Base-by-base conservation (phyloP, 345 rosid genomes). In the Pistacia vera region DNA sequence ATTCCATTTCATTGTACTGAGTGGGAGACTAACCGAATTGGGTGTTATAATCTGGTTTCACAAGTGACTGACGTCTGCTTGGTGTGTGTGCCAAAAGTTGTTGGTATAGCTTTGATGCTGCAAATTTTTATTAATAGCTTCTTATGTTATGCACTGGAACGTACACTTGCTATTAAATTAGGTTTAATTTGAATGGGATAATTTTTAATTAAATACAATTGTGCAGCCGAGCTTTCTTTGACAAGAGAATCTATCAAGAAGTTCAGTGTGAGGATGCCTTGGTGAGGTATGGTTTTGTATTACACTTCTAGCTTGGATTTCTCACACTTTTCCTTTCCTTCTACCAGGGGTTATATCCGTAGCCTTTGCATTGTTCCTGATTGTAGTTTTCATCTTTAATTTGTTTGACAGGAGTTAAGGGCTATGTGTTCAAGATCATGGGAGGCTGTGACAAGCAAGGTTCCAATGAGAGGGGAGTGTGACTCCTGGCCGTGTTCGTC, bases 391-490 rank as follows among this genome's bases (percentile, higher is more conserved):
- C 16, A 18, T 9, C 11, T 70, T 63, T 55, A 30, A 25, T 77
- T 30, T 70, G 17, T 68, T 46, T 2, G 55, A 59, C 69, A 93
- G 98, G 94, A 93, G 77, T 92, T 80, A 93, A 85, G 78, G 97
- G 98, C 1, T 93, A 93, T 52, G 86, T 93, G 8, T 93, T 92
- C 81, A 92, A 92, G 84, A 93, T 89, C 83, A 93, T 77, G 98
- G 97, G 93, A 74, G 98, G 98, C 28, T 93, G 95, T 30, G 97
- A 92, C 90, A 92, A 92, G 83, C 98, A 93, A 72, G 97, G 98
- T 22, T 92, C 95, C 98, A 38, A 90, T 90, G 97, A 90, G n/a
- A 93, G 84, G 79, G 98, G 97, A 79, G 98, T 90, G 76, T 90
- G 18, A 90, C 98, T 62, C 87, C 92, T 14, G 95, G 95, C 11